Base-by-base conservation (phyloP, 192 early-diverging fungal species). In the Coemansia brasiliensis region DNA sequence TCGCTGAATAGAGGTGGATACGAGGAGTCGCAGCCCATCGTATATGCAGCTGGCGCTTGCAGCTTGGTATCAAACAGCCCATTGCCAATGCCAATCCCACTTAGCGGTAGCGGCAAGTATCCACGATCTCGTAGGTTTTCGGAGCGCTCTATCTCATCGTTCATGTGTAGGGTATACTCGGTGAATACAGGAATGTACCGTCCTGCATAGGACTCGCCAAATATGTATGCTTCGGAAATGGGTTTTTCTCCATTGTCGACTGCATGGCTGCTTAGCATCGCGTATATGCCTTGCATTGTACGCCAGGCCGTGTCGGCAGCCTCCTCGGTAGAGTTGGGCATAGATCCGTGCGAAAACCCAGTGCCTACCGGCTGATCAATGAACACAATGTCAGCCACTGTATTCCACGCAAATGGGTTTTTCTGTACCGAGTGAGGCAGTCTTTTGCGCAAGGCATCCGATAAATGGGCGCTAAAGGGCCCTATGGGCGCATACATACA, bases 351-450 rank as follows among this genome's bases (percentile, higher is more conserved):
- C 38, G 82, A 84, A 59, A 92, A 92, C 5, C 90, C 90, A n/a
- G 87, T 82, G 53, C 85, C 84, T 17, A 85, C 68, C 0, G 87
- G 88, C 72, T 87, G 81, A 45, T 72, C 65, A 12, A 81, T 67
- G 46, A 57, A 80, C 42, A 80, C 66, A 11, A 78, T 46, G 20
- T 88, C 89, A n/a, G 89, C 87, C 24, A 88, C 77, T 18, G 61
- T 75, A 69, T 91, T 91, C 89, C 89, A 91, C 0, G 83, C 81
- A 41, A 79, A 64, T 8, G 77, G 65, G 62, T 89, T 88, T 3
- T 62, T 49, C 51, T 58, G 35, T 7, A 79, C 59, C 24, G 48
- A 26, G 21, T 79, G 75, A 15, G 69, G 72, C 73, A 46, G 81
- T 70, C 9, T 4, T 26, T 72, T 79, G 13, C 57, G 81, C 80